Evolutionary conservation across 2,329 filamentous ascomycete genomes (phyloP), one percentile per base, ranked within the genome.

Genomic region (Fusarium metavorans): DNA sequence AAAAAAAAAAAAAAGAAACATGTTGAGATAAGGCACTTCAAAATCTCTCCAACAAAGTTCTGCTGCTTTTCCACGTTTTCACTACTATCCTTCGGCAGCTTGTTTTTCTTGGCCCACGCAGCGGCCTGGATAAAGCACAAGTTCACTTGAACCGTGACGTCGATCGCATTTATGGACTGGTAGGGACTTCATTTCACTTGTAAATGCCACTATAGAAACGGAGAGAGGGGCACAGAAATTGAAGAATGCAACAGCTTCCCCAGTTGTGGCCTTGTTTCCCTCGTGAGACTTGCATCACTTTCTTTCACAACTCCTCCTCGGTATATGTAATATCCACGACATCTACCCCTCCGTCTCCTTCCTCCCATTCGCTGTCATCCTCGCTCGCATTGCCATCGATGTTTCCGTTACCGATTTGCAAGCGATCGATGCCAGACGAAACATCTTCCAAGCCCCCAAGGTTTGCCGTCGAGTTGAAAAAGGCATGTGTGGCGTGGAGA

Each of bases 401-500:
- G 20, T 20, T 20, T n/a, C 20, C 34, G 7, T 32, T 63, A 4
- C 23, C 16, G 10, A 27, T 37, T 10, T 50, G 35, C 30, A 25
- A 27, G 23, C 43, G 20, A 11, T 9, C 32, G 5, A 50, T 2
- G 18, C 7, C 32, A 30, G 30, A 58, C 4, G 34, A 14, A 2
- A 48, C 14, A 30, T 58, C 37, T 6, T n/a, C 27, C 13, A 35
- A 13, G 16, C 32, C 27, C 3, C 10, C 10, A 27, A 43, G 27
- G 4, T 16, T 52, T 14, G 54, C 13, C 35, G 57, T 27, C 9
- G 66, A 60, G 5, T 7, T n/a, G 27, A 92, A 91, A 79, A 91
- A 91, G 0, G 87, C 81, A 67, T 91, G 88, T 5, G 81, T 81
- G 5, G 78, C 76, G 0, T 78, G 78, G 0, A 91, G 81, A 0